These are phyloP conservation scores for Brassica nigra DNA, from an alignment of 345 rosid genomes.

Conservation along the genomic window DNA sequence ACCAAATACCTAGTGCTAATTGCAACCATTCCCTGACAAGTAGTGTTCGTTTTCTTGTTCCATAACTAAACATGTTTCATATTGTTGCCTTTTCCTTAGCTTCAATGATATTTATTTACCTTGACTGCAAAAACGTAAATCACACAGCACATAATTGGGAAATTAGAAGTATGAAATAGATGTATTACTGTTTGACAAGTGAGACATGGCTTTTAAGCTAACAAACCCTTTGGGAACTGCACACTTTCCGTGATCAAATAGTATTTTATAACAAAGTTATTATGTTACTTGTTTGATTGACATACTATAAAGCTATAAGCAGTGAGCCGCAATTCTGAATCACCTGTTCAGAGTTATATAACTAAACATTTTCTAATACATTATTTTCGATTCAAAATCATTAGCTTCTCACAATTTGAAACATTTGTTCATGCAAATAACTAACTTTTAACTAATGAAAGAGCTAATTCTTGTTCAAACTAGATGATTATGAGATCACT, in stretches of 20 bases:
- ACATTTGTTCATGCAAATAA: background rate
- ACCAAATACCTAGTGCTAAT: no score
- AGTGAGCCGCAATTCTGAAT: slow-evolving; percentile 24
- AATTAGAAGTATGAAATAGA: background rate
- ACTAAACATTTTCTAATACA: slow-evolving; percentile 2
- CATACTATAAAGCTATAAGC: background rate
- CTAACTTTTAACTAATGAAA: background rate
- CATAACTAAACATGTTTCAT: background rate
- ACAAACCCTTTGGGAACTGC: slow-evolving; percentile 25
- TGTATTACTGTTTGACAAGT: slow-evolving; percentile 14
- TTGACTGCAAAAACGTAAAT: background rate
- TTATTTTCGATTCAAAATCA: background rate
- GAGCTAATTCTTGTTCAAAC: background rate
- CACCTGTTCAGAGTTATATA: slow-evolving; percentile 1
- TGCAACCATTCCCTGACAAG: background rate
- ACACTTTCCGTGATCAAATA: slow-evolving; percentile 30
- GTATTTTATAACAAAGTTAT: slow-evolving; percentile 21
- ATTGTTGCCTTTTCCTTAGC: background rate
- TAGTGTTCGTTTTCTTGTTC: background rate
- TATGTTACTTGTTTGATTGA: slow-evolving; percentile 39
- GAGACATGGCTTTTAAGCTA: slow-evolving; percentile 20
- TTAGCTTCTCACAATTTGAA: slow-evolving; percentile 1
- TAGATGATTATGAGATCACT: background rate
- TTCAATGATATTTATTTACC: background rate
- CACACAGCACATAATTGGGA: background rate